phyloP scores from a whole-genome alignment of 2,329 filamentous ascomycete species.

The Akanthomyces lecanii region DNA sequence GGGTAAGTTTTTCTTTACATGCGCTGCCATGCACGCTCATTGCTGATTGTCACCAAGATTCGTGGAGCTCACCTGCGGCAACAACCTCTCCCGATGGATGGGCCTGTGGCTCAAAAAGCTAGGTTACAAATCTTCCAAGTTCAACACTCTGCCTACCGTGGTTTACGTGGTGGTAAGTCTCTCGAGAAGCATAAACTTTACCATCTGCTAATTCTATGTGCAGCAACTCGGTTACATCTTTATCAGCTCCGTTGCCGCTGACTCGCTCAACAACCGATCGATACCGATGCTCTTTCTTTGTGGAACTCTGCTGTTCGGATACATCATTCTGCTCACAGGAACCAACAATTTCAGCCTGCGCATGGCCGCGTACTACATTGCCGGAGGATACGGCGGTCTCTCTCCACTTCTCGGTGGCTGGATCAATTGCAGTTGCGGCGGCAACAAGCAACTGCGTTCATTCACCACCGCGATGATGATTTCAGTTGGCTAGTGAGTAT shows the following conservation, averaged over 20 bases:
- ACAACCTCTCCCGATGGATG: slow-evolving; percentile 17
- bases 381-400: slow-evolving; percentile 13
- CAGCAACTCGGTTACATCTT: slow-evolving; percentile 17
- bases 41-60: background rate
- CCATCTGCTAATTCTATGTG: background rate
- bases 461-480: slow-evolving; percentile 17
- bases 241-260: slow-evolving; percentile 13
- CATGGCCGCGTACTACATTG: slow-evolving; percentile 17
- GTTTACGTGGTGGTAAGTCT: background rate
- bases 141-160: slow-evolving; percentile 13
- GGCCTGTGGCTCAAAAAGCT: slow-evolving; percentile 15
- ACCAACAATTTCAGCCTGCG: background rate
- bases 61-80: slow-evolving; percentile 16
- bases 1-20: background rate
- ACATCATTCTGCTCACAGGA: slow-evolving; percentile 10
- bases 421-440: slow-evolving; percentile 17
- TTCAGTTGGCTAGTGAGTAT: slow-evolving; percentile 18
- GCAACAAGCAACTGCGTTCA: slow-evolving; percentile 17
- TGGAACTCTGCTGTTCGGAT: slow-evolving; percentile 9
- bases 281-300: slow-evolving; percentile 10
- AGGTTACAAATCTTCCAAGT: background rate
- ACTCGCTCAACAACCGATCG: slow-evolving; percentile 16
- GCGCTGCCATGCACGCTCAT: background rate
- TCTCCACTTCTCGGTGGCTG: slow-evolving; percentile 16
- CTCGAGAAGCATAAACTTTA: background rate